These are phyloP conservation scores for Microbotryomycetes sp. DNA, from an alignment of 1,284 basidiomycete species.

Conservation along the genomic window DNA sequence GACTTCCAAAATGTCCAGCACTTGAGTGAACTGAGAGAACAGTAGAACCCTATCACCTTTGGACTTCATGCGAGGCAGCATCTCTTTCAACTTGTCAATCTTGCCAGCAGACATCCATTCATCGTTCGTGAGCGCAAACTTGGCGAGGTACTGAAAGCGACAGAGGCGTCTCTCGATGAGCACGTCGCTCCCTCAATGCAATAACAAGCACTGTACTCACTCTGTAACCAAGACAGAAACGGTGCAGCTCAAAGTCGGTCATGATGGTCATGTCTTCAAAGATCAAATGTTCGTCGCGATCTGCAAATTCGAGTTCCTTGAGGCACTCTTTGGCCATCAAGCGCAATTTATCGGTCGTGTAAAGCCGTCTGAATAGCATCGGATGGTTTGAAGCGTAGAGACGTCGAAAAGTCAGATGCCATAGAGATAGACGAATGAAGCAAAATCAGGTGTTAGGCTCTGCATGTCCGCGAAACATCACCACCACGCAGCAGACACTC, in stretches of 20 bases:
- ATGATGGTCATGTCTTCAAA: slow-evolving; percentile 57
- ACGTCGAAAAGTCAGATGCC: no score
- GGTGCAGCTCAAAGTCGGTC: slow-evolving; percentile 88
- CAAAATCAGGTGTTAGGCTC: slow-evolving; percentile 47
- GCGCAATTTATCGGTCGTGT: slow-evolving; percentile 67
- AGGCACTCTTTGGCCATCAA: slow-evolving; percentile 74
- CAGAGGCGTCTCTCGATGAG: slow-evolving; percentile 10
- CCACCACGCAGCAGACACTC: slow-evolving; percentile 44
- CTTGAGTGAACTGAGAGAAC: slow-evolving; percentile 94
- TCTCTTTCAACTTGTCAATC: slow-evolving; percentile 62
- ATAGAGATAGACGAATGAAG: no score
- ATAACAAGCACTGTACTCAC: slow-evolving; percentile 46
- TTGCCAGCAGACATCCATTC: slow-evolving; percentile 89
- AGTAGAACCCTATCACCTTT: slow-evolving; percentile 79
- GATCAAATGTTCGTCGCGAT: slow-evolving; percentile 59
- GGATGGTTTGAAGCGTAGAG: slow-evolving; percentile 94
- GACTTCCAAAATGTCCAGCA: slow-evolving; percentile 86
- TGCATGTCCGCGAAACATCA: slow-evolving; percentile 32
- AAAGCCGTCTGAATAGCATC: slow-evolving; percentile 82
- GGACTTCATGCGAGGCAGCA: slow-evolving; percentile 63
- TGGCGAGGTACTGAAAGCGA: slow-evolving; percentile 61
- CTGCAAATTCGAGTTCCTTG: slow-evolving; percentile 83
- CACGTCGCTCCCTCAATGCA: not conserved
- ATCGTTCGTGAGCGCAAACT: slow-evolving; percentile 64
- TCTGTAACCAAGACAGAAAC: slow-evolving; percentile 72